A percentile compares a stretch with the other conserved stretches of the same genome.
These are phyloP conservation scores for Schrenkiella parvula DNA, from an alignment of 345 rosid genomes.

Conservation along the genomic window DNA sequence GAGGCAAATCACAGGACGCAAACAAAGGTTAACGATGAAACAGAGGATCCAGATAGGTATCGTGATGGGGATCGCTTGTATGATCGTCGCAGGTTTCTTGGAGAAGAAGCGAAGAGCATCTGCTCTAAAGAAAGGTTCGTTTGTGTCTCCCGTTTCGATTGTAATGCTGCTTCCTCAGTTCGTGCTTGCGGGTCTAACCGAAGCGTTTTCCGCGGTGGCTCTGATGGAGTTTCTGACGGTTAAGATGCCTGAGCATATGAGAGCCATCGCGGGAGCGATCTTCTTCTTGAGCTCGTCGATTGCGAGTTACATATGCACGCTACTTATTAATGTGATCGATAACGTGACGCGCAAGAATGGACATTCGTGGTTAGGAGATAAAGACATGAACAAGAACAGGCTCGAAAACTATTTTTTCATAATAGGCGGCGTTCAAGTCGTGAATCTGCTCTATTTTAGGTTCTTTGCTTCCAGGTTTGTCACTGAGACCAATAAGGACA, in stretches of 20 bases:
- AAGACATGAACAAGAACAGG: constrained; percentile 50
- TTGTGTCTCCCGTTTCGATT: constrained; percentile 43
- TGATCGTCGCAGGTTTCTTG: constrained; percentile 48
- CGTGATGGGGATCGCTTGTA: constrained; percentile 45
- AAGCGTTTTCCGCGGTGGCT: constrained; percentile 72
- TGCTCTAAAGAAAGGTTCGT: constrained; percentile 40
- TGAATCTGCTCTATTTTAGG: constrained; percentile 53
- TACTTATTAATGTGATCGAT: constrained; percentile 44
- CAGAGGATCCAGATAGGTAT: constrained; percentile 59
- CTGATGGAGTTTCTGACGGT: constrained; percentile 65
- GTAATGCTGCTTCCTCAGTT: constrained; percentile 59
- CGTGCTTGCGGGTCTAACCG: constrained; percentile 49
- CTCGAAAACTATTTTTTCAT: constrained; percentile 52
- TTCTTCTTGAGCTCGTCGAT: constrained; percentile 62
- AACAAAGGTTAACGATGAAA: constrained; percentile 40
- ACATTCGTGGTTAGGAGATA: constrained; percentile 51
- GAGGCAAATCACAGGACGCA: constrained; percentile 28
- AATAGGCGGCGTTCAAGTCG: constrained; percentile 37
- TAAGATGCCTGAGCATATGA: constrained; percentile 67
- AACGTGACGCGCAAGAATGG: constrained; percentile 20
- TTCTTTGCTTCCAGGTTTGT: constrained; percentile 41
- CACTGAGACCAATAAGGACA: constrained; percentile 10
- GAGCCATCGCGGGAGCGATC: constrained; percentile 67
- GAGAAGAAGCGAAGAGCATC: constrained; percentile 45
- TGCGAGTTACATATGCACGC: constrained; percentile 48